Base-by-base conservation (phyloP, 495 filamentous ascomycete species). In the Xeromyces bisporus region DNA sequence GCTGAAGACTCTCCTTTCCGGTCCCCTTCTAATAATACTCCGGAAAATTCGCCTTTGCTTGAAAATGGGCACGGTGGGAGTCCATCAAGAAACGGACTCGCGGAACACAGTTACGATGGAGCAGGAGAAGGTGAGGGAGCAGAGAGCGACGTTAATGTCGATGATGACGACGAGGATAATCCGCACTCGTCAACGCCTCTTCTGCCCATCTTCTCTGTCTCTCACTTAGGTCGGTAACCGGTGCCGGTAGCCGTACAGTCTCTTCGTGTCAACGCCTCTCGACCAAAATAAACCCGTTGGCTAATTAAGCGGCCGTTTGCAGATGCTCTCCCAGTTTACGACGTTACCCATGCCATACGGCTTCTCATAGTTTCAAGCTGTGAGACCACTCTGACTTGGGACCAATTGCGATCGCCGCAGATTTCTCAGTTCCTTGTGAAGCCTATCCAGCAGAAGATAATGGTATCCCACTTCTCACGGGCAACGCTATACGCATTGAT, bases 401-500 rank as follows among this genome's bases (percentile, higher is more conserved):
- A 93, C 36, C 87, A 96, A 52, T 60, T 96, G 37, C 71, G 86
- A 29, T 91, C 86, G 7, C 87, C 86, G 5, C 87, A 96, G 48
- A 77, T 96, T 20, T 93, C 83, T 10, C 84, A 91, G 51, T 96
- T 96, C 48, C 64, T 96, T 14, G 67, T 93, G 42, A 96, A 93
- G 58, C 87, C 87, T 2, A 75, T 79, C 21, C 82, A 84, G 50
- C 80, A 85, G 38, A 77, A 84, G 42, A 80, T 92, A 23, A 69
- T 72, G 32, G 64, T 64, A 14, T 71, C 76, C 12, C 80, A 91
- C 51, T 83, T 92, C 40, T 82, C 77, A 9, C 72, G 78, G 24
- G 87, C 77, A 7, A 89, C 82, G 2, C 48, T 93, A 20, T 96
- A 91, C 55, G 80, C 82, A 2, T 53, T 96, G 37, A 75, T 93